These are phyloP conservation scores for Porphyra umbilicalis DNA, from an alignment of 31 red algal genomes.

Conservation along the genomic window DNA sequence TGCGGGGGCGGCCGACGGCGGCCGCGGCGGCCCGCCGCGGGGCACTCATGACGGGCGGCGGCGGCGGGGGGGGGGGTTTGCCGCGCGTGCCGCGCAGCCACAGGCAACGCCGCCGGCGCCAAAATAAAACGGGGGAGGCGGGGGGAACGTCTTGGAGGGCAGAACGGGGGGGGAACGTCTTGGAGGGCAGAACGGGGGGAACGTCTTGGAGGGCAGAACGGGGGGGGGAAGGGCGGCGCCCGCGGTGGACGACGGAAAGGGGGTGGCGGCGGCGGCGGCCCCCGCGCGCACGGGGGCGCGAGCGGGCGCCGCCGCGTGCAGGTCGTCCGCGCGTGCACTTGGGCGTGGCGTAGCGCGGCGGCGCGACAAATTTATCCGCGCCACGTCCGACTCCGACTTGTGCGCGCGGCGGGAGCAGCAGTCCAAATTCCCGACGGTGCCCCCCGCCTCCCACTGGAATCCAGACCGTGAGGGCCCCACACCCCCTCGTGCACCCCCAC, in stretches of 20 bases:
- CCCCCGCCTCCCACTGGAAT: too few relatives aligned
- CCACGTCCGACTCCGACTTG: too few relatives aligned
- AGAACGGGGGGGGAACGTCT: neutral
- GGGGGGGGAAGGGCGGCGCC: neutral
- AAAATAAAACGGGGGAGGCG: neutral
- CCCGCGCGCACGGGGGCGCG: neutral
- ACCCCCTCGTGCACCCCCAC: too few relatives aligned
- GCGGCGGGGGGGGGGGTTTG: too few relatives aligned
- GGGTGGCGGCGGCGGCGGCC: too few relatives aligned
- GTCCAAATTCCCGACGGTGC: too few relatives aligned
- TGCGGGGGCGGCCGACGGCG: too few relatives aligned
- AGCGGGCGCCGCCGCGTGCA: neutral
- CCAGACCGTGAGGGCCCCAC: too few relatives aligned
- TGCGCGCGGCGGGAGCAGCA: too few relatives aligned
- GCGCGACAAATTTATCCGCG: neutral
- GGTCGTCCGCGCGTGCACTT: neutral
- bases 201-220: neutral
- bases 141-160: neutral
- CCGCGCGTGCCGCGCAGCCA: too few relatives aligned
- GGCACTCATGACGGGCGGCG: neutral
- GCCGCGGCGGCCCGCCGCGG: neutral
- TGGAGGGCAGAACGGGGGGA: too few relatives aligned
- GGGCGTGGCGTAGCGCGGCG: neutral
- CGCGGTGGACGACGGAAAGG: neutral
- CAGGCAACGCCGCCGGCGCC: too few relatives aligned